Evolutionary conservation across 2,329 filamentous ascomycete species (phyloP), one percentile per base, ranked within the genome.

Genomic region (Aspergillus floridensis): DNA sequence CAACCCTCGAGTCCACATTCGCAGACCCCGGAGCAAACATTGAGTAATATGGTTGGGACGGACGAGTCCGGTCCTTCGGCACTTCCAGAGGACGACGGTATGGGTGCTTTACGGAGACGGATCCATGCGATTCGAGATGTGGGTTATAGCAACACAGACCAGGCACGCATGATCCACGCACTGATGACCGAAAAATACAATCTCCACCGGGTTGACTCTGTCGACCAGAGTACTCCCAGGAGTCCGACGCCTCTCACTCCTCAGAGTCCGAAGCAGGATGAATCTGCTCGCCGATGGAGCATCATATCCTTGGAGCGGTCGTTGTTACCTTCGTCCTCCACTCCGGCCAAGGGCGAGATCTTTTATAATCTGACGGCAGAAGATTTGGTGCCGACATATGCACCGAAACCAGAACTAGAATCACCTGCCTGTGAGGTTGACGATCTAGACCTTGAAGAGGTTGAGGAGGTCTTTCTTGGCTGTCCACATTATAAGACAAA

Each of bases 401-500:
- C 83, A 16, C 85, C 87, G 11, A 72, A 71, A 56, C 56, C 63
- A 53, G 72, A 76, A 38, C 62, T 69, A 8, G 70, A 72, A 35
- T 56, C 63, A 2, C 65, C 66, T 24, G 62, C 68, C 46, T 62
- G 66, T 48, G 68, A 72, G 21, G 61, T 66, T 11, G 80, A 83
- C 32, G 77, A 77, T 50, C 66, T 71, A n/a, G 71, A 74, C 31
- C 76, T 78, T 4, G 81, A 81, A 48, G 72, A 84, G 64, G 71
- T 82, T 54, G 74, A 82, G 6, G 81, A 81, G 22, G 80, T 77
- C 3, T 78, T 81, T 31, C 77, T 97, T 5, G 95, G 95, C 0
- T 99, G 95, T 74, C 82, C 88, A 68, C 95, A 99, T 76, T 99
- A 99, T 75, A 91, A 91, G 71, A 87, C 95, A 64, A 98, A 98